phyloP scores from a whole-genome alignment of 352 stramenopile genomes.

The Thalassiosira livingstoniorum region DNA sequence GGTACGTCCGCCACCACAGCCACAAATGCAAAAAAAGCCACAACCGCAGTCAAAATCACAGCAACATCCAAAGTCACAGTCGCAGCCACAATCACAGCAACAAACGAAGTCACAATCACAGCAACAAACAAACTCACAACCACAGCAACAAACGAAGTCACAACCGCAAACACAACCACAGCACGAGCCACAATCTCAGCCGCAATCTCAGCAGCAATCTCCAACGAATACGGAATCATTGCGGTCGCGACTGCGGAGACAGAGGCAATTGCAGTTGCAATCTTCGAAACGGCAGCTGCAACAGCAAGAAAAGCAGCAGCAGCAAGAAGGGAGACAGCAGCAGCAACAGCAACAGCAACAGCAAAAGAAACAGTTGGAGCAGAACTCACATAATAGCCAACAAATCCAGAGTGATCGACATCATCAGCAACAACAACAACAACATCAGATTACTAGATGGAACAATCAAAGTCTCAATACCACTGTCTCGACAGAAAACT shows the following conservation, averaged over 20 bases:
- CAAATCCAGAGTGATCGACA: neutral
- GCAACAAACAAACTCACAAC: neutral
- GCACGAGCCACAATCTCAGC: neutral
- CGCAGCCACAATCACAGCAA: neutral
- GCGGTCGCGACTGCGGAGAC: neutral
- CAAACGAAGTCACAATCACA: neutral
- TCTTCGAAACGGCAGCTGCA: neutral
- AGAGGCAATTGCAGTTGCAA: neutral
- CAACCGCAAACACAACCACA: neutral
- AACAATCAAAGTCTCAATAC: too few species aligned
- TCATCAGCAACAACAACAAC: neutral
- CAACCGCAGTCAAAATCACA: too few species aligned
- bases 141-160: neutral
- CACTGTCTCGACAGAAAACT: too few species aligned
- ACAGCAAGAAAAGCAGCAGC: neutral
- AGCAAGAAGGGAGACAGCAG: too few species aligned
- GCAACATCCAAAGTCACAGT: neutral
- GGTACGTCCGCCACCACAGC: too few species aligned
- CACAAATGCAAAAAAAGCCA: too few species aligned
- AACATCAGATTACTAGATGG: too few species aligned
- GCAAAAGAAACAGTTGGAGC: too few species aligned
- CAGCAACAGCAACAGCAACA: neutral
- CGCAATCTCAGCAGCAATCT: neutral
- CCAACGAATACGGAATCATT: neutral
- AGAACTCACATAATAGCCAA: too few species aligned